A percentile compares a stretch with the other conserved stretches of the same genome.
phyloP scores from a whole-genome alignment of 257 asterid species.

The Cinchona pubescens region DNA sequence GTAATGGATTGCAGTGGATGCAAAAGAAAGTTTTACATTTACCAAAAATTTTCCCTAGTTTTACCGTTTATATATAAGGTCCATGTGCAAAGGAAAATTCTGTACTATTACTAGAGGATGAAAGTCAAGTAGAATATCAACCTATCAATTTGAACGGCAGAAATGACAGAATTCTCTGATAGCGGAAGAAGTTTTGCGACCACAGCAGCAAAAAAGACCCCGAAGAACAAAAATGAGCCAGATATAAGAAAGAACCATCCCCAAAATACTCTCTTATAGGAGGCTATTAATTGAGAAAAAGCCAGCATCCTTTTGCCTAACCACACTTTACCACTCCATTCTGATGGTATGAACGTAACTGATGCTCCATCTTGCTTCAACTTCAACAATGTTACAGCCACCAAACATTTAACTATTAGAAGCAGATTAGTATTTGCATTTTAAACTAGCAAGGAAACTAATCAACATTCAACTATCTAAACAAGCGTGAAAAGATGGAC shows the following conservation, averaged over 20 bases:
- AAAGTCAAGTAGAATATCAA: conserved; percentile 4
- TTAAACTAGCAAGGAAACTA: too few relatives aligned
- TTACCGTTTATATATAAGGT: not conserved
- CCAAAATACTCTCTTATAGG: conserved; percentile 40
- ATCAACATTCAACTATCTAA: too few relatives aligned
- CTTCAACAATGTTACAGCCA: not conserved
- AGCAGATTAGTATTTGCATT: not conserved
- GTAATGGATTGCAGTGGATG: not conserved
- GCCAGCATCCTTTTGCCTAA: conserved; percentile 15
- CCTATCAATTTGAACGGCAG: conserved; percentile 63
- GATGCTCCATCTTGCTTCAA: not conserved
- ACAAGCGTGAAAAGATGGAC: too few relatives aligned
- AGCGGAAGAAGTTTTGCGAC: conserved; percentile 56
- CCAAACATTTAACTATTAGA: not conserved
- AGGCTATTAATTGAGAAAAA: conserved; percentile 22
- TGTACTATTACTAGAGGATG: too few relatives aligned
- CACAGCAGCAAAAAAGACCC: conserved; percentile 48
- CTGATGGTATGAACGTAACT: not conserved
- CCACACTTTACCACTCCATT: not conserved
- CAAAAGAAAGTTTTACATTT: not conserved
- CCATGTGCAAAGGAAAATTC: not conserved
- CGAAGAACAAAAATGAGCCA: conserved; percentile 41
- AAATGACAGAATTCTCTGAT: conserved; percentile 43
- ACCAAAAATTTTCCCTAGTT: not conserved
- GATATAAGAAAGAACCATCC: conserved; percentile 45